These are phyloP conservation scores for Laburnicola sp. DNA, from an alignment of 2,329 filamentous ascomycete species.

Conservation along the genomic window DNA sequence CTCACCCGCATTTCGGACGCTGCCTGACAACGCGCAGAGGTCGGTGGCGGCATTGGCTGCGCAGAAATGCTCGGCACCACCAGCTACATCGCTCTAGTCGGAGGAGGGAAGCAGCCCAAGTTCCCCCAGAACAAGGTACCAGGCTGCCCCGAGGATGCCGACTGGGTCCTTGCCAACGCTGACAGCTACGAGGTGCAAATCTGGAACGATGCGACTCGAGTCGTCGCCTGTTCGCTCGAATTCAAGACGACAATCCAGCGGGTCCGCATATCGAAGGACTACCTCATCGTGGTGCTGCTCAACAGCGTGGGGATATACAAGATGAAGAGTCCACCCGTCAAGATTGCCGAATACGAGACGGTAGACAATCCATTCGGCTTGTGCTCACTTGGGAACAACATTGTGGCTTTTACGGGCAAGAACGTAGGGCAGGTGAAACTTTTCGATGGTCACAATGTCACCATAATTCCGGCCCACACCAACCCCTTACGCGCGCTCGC, in stretches of 20 bases:
- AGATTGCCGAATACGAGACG: slow-evolving; percentile 79
- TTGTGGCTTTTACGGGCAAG: slow-evolving; percentile 83
- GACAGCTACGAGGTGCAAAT: slow-evolving; percentile 66
- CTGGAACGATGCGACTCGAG: slow-evolving; percentile 85
- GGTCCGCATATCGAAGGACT: slow-evolving; percentile 73
- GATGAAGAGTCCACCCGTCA: slow-evolving; percentile 71
- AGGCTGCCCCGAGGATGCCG: slow-evolving; percentile 23
- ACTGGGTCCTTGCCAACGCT: slow-evolving; percentile 37
- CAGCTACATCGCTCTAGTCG: slow-evolving; percentile 86
- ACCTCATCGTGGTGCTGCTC: slow-evolving; percentile 78
- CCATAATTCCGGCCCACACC: slow-evolving; percentile 89
- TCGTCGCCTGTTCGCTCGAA: slow-evolving; percentile 74
- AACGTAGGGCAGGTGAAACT: slow-evolving; percentile 87
- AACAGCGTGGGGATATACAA: slow-evolving; percentile 81
- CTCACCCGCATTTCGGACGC: background rate
- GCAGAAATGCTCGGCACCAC: slow-evolving; percentile 85
- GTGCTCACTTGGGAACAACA: slow-evolving; percentile 72
- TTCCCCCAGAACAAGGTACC: slow-evolving; percentile 81
- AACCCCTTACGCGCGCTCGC: slow-evolving; percentile 76
- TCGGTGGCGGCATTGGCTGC: slow-evolving; percentile 71
- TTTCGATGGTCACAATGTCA: slow-evolving; percentile 74
- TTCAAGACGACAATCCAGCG: slow-evolving; percentile 79
- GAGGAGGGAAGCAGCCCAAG: slow-evolving; percentile 82
- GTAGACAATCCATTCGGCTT: slow-evolving; percentile 81
- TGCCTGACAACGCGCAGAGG: slow-evolving; percentile 29